Percentiles rank a stretch among this genome's conserved stretches.
These are phyloP conservation scores for Metarhizium sp. DNA, from an alignment of 2,329 filamentous ascomycete genomes.

Conservation along the genomic window DNA sequence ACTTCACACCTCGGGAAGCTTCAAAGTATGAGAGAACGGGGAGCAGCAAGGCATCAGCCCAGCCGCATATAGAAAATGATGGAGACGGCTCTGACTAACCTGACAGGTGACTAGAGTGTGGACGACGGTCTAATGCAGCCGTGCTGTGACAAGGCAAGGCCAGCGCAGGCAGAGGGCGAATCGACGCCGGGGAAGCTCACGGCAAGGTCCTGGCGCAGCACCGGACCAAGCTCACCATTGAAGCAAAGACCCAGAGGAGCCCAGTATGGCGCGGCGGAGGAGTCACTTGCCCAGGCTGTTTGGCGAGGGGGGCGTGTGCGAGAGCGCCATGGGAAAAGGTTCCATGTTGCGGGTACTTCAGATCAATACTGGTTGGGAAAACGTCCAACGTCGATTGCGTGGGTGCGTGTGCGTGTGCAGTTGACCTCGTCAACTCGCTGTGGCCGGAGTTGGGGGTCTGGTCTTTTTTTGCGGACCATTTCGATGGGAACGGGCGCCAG, in stretches of 20 bases:
- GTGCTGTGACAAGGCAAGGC: constrained; percentile 13
- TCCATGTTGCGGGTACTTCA: no score
- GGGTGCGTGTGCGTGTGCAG: neutral
- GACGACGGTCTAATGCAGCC: constrained; percentile 18
- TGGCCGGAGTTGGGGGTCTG: neutral
- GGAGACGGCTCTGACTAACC: constrained; percentile 19
- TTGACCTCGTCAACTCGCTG: neutral
- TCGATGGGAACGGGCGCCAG: neutral
- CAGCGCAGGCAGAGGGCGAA: constrained; percentile 9
- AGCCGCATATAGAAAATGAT: constrained; percentile 12
- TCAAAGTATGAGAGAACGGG: neutral
- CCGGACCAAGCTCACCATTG: neutral
- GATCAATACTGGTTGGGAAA: no score
- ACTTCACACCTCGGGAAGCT: neutral
- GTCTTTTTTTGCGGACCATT: neutral
- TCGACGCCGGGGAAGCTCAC: no score
- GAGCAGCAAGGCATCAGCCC: constrained; percentile 20
- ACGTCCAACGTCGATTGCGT: no score
- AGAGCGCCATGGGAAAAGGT: neutral
- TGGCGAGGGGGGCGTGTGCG: neutral
- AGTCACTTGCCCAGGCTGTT: neutral
- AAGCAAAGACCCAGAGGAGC: neutral
- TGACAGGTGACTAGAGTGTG: constrained; percentile 20
- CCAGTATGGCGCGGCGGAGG: neutral
- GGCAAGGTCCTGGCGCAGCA: no score